Base-by-base conservation (phyloP, 441 rosid species). In the Eutrema salsugineum region DNA sequence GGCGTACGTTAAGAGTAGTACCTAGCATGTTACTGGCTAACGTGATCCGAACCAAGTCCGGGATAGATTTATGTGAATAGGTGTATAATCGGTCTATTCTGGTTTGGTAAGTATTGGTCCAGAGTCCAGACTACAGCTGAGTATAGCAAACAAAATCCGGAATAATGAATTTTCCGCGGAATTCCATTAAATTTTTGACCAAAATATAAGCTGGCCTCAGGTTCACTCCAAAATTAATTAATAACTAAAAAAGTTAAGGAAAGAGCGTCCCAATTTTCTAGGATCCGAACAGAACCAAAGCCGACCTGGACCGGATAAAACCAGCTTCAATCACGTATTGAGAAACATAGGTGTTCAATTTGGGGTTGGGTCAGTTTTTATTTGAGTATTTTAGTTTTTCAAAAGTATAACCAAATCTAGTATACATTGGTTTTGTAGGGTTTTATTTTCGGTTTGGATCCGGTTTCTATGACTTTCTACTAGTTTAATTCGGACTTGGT, bases 11-110 rank as follows among this genome's bases (percentile, higher is more conserved):
- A 5, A 71, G 62, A 50, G 12, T 7, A 50, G 56, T 22, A 2
- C 14, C 10, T 1, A 11, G 12, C 42, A 11, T 8, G 56, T 38
- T 8, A 11, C 3, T 11, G 1, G 35, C 68, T 71, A 60, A 62
- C 68, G 14, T 71, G 76, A 14, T 32, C 69, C 70, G 8, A 44
- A 36, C 64, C 64, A 46, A 43, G 40, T 64, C 57, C 46, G 42
- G 3, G 30, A 24, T 59, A 35, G 27, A 32, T 28, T 27, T 46
- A 14, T 38, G 55, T 20, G 56, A 50, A 11, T 22, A 2, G n/a
- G 15, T 22, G 11, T 53, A 1, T 14, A 30, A 55, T 53, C 59
- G 59, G 59, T 54, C 30, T 30, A n/a, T 12, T n/a, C 20, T 54
- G 39, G 39, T 54, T 54, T 53, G 50, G 28, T 17, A 66, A 39